Evolutionary conservation across 345 rosid species (phyloP), one percentile per base, ranked within the genome.

Genomic region (Eucalyptus sideroxylon): DNA sequence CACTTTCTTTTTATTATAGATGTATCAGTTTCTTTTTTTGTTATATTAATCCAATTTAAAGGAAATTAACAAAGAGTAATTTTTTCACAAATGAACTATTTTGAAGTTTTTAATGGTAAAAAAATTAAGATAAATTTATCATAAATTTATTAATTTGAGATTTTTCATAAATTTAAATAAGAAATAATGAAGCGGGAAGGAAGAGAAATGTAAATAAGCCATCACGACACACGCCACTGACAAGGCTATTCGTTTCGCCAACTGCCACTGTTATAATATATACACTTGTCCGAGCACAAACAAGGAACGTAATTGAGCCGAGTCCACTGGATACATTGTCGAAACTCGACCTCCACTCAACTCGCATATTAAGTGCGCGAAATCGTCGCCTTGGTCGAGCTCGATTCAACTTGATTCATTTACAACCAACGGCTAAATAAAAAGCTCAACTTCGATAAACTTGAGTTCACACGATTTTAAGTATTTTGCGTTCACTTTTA

Each of bases 1-100:
- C 24, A 17, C 10, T 8, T 17, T 53, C 2, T 53, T 53, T 53
- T 53, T 53, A 9, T 53, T 19, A 7, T 0, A 17, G 0, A 4
- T 53, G 9, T 17, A 17, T 0, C 0, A 0, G 4, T 19, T 51
- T 53, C 1, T 51, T 7, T 19, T 53, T 53, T 53, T 53, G 1
- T 53, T 2, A 53, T 53, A 3, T 53, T 19, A 53, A 53, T 53
- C 10, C 2, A 53, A 53, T 19, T 7, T 53, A 53, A 19, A 53
- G 0, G 2, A 53, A 7, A 53, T 0, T 53, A 53, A 53, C 4
- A 0, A 53, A 53, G 0, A 3, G 24, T 53, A 19, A 0, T 2
- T 53, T 53, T 53, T 0, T 21, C 26, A 3, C 2, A 53, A 8
- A 53, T 8, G 0, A 53, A 53, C 11, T 2, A 8, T 21, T 53